Evolutionary conservation across 495 filamentous ascomycete species (phyloP).

Genomic region (Ramalina peruviana): DNA sequence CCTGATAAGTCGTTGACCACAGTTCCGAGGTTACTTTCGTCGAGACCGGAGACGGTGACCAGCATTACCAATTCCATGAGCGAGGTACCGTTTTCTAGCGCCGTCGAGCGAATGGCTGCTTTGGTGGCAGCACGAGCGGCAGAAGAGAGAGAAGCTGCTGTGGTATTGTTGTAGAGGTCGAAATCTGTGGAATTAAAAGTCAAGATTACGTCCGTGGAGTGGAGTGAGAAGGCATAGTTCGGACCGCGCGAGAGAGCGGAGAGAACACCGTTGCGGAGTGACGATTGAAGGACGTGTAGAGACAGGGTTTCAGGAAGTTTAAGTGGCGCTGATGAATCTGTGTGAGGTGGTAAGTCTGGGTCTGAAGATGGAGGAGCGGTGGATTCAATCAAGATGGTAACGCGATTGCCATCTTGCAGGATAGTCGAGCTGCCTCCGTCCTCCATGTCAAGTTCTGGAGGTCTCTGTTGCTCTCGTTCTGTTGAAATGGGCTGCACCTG

Average conservation of each 20-base stretch:
- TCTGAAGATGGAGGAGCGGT: constrained; percentile 13
- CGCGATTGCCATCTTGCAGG: constrained; percentile 40
- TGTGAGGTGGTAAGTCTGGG: neutral
- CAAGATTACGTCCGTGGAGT: constrained; percentile 52
- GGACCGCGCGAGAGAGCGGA: constrained; percentile 80
- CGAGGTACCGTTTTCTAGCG: constrained; percentile 32
- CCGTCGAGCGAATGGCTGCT: constrained; percentile 44
- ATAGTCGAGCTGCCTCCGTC: constrained; percentile 6
- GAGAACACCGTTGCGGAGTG: constrained; percentile 64
- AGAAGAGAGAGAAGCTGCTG: constrained; percentile 59
- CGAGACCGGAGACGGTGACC: constrained; percentile 61
- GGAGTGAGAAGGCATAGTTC: constrained; percentile 58
- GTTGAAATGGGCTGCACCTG: constrained; percentile 43
- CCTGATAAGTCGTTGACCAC: constrained; percentile 87
- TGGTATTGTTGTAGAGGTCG: constrained; percentile 51
- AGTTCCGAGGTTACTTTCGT: constrained; percentile 64
- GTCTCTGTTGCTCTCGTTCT: constrained; percentile 20
- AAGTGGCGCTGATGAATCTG: neutral
- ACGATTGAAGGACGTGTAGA: constrained; percentile 40
- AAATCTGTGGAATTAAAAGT: constrained; percentile 51
- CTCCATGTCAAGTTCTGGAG: neutral
- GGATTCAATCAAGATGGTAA: constrained; percentile 38
- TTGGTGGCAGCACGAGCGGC: constrained; percentile 62
- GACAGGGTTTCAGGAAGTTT: constrained; percentile 45
- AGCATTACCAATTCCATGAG: constrained; percentile 91